Evolutionary conservation across 331 rosid species (phyloP).

Genomic region (Rosa hybrid): DNA sequence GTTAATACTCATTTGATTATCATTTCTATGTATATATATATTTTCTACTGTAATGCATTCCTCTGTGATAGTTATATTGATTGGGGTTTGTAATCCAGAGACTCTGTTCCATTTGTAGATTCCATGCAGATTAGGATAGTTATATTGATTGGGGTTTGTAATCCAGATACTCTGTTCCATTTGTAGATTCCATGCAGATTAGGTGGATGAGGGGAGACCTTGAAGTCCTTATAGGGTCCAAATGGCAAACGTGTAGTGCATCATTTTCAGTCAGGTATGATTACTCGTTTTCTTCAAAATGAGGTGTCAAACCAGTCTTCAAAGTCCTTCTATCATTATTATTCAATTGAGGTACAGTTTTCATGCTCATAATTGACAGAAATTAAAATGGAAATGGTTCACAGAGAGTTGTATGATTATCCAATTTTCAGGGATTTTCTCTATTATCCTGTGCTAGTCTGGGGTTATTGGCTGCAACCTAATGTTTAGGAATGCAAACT

Average conservation of each 20-base stretch:
- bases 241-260: background rate
- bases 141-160: background rate
- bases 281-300: background rate
- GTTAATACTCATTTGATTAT: no score
- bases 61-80: no score
- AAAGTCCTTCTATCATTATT: background rate
- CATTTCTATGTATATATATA: no score
- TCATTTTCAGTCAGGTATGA: background rate
- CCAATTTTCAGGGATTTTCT: background rate
- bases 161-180: background rate
- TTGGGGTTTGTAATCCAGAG: background rate
- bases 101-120: background rate
- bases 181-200: background rate
- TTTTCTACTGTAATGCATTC: no score
- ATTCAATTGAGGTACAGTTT: background rate
- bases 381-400: background rate
- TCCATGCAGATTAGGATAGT: background rate
- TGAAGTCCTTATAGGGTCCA: background rate
- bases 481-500: background rate
- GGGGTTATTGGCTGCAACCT: background rate
- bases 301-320: background rate
- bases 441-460: background rate
- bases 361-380: background rate
- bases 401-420: background rate
- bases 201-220: background rate